These are phyloP conservation scores for Pontederia crassipes DNA, from an alignment of 176 grass and related monocot genomes.

Conservation along the genomic window DNA sequence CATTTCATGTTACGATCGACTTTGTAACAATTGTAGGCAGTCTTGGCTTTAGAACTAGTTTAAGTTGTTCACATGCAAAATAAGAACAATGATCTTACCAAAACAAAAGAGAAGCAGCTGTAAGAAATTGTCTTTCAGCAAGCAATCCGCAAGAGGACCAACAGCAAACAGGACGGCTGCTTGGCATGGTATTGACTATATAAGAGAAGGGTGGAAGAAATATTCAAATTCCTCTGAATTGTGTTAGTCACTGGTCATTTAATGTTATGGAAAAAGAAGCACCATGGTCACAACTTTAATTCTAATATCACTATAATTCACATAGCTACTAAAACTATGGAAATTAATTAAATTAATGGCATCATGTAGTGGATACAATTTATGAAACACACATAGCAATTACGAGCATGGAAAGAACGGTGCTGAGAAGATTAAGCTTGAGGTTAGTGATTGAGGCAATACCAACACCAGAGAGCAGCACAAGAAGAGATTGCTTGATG, in stretches of 20 bases:
- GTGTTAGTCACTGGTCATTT: slow-evolving; percentile 73
- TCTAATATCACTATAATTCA: no score
- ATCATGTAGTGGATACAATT: slow-evolving; percentile 58
- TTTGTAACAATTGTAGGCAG: no score
- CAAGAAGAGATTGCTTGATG: slow-evolving; percentile 68
- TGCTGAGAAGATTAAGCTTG: slow-evolving; percentile 77
- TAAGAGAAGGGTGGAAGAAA: slow-evolving; percentile 82
- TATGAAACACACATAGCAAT: slow-evolving; percentile 72
- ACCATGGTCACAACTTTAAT: no score
- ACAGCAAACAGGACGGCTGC: slow-evolving; percentile 58
- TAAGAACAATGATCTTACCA: slow-evolving; percentile 25
- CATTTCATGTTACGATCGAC: not conserved
- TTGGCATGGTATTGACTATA: slow-evolving; percentile 77
- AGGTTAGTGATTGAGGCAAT: slow-evolving; percentile 86
- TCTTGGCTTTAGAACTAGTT: not conserved
- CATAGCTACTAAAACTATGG: no score
- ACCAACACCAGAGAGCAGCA: slow-evolving; percentile 68
- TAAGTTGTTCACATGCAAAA: no score
- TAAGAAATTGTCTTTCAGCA: slow-evolving; percentile 55
- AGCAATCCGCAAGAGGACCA: slow-evolving; percentile 69
- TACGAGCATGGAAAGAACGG: slow-evolving; percentile 46
- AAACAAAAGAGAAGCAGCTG: slow-evolving; percentile 48
- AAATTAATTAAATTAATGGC: no score
- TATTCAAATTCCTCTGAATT: slow-evolving; percentile 77
- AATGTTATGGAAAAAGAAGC: slow-evolving; percentile 26